Percentiles rank a stretch among this genome's conserved stretches.
These are phyloP conservation scores for Edaphochlamys debaryana DNA, from an alignment of 139 green algal genomes.

Conservation along the genomic window DNA sequence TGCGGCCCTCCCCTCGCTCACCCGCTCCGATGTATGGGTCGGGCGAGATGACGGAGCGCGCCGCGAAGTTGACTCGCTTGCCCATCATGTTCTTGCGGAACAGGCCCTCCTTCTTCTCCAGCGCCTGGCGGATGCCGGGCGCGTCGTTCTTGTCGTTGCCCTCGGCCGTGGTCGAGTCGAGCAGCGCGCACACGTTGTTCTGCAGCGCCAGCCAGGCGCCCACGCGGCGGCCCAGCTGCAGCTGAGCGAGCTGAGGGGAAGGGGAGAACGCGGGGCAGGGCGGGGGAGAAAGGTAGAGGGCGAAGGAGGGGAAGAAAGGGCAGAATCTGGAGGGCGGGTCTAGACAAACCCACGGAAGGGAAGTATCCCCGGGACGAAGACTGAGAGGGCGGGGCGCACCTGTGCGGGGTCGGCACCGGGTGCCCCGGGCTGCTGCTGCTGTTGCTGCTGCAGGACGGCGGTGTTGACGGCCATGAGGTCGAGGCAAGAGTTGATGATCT, in stretches of 20 bases:
- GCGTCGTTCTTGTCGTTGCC: neutral
- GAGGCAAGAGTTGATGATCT: conserved; percentile 84
- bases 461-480: conserved; percentile 52
- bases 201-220: conserved; percentile 87
- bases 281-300: too few species aligned
- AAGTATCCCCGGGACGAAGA: too few species aligned
- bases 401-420: conserved; percentile 2
- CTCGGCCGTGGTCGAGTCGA: conserved; percentile 84
- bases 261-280: too few species aligned
- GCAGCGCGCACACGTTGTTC: conserved; percentile 82
- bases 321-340: too few species aligned
- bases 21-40: conserved; percentile 89
- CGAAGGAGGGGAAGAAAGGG: too few species aligned
- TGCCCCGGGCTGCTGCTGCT: neutral
- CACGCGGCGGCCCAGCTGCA: conserved; percentile 63
- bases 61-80: conserved; percentile 98
- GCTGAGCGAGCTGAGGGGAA: too few species aligned
- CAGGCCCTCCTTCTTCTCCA: conserved; percentile 97
- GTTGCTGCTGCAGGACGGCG: too few species aligned
- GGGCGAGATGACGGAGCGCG: conserved; percentile 95
- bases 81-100: conserved; percentile 99
- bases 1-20: neutral
- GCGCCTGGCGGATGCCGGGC: conserved; percentile 78
- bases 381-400: too few species aligned
- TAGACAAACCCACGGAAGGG: too few species aligned